Conservation (phyloP, 1,284 basidiomycete species). For the Grifola frondosa region DNA sequence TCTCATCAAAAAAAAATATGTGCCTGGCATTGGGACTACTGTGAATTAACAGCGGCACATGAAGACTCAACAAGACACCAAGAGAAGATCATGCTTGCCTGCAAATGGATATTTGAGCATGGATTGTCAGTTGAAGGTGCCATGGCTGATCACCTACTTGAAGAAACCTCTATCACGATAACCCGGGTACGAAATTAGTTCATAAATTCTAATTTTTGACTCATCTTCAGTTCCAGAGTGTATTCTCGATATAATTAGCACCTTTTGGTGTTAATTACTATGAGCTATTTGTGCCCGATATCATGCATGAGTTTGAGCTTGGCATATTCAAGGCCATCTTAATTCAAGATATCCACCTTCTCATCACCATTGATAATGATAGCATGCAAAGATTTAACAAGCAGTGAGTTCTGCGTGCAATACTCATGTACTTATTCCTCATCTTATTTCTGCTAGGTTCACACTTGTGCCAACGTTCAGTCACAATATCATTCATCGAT, state of each 20-base stretch:
- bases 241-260: constrained; percentile 25
- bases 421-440: background rate
- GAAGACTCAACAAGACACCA: constrained; percentile 7
- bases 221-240: constrained; percentile 12
- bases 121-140: background rate
- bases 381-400: constrained; percentile 15
- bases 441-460: constrained; percentile 16
- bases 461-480: constrained; percentile 28
- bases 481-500: constrained; percentile 18
- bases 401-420: constrained; percentile 10
- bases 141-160: background rate
- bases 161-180: background rate
- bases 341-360: constrained; percentile 25
- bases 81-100: constrained; percentile 6
- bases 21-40: constrained; percentile 14
- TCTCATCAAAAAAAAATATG: constrained; percentile 17
- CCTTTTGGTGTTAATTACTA: constrained; percentile 26
- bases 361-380: constrained; percentile 6
- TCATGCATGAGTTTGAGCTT: constrained; percentile 31
- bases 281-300: constrained; percentile 21
- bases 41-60: constrained; percentile 5
- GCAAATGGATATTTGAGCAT: constrained; percentile 16
- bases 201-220: background rate
- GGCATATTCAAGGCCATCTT: constrained; percentile 29
- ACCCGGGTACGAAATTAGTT: background rate